Base-by-base conservation (phyloP, 805 yeast species). In the Crinitomyces ghanaensis region DNA sequence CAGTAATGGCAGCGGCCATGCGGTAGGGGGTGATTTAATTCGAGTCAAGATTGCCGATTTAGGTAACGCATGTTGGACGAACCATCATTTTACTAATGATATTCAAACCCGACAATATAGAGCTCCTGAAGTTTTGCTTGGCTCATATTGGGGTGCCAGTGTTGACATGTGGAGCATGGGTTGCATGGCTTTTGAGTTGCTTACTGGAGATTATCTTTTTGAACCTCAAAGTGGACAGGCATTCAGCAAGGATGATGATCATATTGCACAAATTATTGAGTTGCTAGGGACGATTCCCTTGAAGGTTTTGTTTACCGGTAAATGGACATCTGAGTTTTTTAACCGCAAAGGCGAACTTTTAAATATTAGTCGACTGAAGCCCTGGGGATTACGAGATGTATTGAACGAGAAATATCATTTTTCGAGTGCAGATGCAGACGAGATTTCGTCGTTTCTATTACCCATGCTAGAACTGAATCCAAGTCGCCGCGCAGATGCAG, bases 111-210 rank as follows among this genome's bases (percentile, higher is more conserved):
- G 96, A 29, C 95, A 85, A 54, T 85, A 85, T 55, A 66, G 98
- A 28, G 72, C 95, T 0, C 97, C 97, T 1, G 98, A 88, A 50
- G 81, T 79, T 4, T 56, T 81, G 11, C 48, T 80, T 13, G 91
- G 93, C 0, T 70, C 80, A 6, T 65, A 71, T 20, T 91, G 98
- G 98, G 98, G 98, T 1, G 85, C 94, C 33, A 75, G 88, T 35
- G 77, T 93, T 1, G 98, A 91, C 57, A 69, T 88, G 30, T 91
- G 98, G 98, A 81, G 95, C n/a, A 65, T 81, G 48, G 96, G 93
- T 0, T 86, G 97, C 59, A 59, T 91, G 48, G 65, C 81, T 1
- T 91, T 91, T 58, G 98, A 91, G 60, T 65, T 91, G 16, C 57
- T 88, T 28, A 88, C 98, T 0, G 97, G 97, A 3, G 97, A 88